Base-by-base conservation (phyloP, 768 basidiomycete species). In the Hypsizygus marmoreus region DNA sequence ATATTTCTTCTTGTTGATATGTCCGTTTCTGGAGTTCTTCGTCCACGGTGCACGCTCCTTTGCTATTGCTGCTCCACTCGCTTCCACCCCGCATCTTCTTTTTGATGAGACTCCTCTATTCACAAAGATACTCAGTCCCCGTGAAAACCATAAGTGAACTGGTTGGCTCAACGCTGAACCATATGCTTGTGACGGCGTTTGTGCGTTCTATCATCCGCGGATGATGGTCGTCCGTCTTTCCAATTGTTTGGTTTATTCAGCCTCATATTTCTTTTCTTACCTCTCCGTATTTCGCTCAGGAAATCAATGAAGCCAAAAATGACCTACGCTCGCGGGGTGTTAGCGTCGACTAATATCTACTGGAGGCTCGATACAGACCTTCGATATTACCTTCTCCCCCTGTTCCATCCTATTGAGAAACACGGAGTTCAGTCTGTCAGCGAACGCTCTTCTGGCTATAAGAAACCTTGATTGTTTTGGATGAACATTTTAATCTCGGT, bases 261-360 rank as follows among this genome's bases (percentile, higher is more conserved):
- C 29, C 37, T 29, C 9, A 26, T 12, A 7, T 7, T 45, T 37
- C 19, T 33, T 24, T 19, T 30, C 31, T 41, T 12, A 24, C 10
- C 13, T 32, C 14, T 37, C 35, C 46, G 19, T 29, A 32, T 51
- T 58, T 47, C 29, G 36, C 45, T n/a, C 57, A 85, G 83, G 84
- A 88, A 70, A 82, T 88, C 24, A 58, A 65, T 29, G 62, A 67
- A 53, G 73, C 74, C 17, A 76, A 74, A 53, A 67, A 80, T 51
- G 82, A 83, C 49, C 59, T 87, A 45, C 72, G 84, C 58, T 62
- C 70, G 43, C 74, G 70, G 50, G 84, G 82, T 7, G 81, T 87
- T 23, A 74, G 71, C 19, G 81, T 86, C 43, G 85, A 86, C 58
- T 79, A 62, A 60, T 38, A 19, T 31, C 4, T 31, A 28, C 25